phyloP scores from a whole-genome alignment of 2,329 filamentous ascomycete species.

The Fusarium sororula region DNA sequence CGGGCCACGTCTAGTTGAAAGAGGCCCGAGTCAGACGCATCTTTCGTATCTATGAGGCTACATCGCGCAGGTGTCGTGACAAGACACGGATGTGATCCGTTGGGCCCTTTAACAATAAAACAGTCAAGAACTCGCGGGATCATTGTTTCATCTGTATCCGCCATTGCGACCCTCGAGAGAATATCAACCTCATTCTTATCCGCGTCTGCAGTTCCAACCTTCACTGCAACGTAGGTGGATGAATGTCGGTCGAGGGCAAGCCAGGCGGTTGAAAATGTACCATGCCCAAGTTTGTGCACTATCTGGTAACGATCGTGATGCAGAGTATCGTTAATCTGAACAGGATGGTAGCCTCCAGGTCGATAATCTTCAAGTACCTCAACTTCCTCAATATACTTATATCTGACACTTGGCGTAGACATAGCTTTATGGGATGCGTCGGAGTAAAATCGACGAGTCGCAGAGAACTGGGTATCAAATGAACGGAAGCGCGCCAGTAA shows the following conservation, averaged over 20 bases:
- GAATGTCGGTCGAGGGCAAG: slow-evolving; percentile 43
- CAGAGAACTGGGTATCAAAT: neutral
- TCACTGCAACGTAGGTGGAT: slow-evolving; percentile 46
- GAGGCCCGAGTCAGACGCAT: slow-evolving; percentile 18
- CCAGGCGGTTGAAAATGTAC: slow-evolving; percentile 47
- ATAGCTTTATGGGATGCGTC: neutral
- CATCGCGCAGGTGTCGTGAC: slow-evolving; percentile 41
- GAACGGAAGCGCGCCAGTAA: neutral
- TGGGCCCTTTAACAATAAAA: slow-evolving; percentile 40
- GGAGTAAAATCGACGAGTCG: neutral
- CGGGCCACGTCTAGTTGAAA: slow-evolving; percentile 43
- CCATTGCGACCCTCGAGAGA: slow-evolving; percentile 28
- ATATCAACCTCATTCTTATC: slow-evolving; percentile 33
- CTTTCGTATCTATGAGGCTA: slow-evolving; percentile 37
- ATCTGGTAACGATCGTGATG: slow-evolving; percentile 36
- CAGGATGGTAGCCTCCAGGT: slow-evolving; percentile 51
- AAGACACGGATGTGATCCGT: slow-evolving; percentile 44
- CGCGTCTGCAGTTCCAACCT: slow-evolving; percentile 44
- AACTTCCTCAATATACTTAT: slow-evolving; percentile 38
- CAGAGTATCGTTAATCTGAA: slow-evolving; percentile 50
- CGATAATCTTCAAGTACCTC: slow-evolving; percentile 43
- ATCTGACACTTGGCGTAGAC: neutral
- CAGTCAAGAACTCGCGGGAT: slow-evolving; percentile 37
- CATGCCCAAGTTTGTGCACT: slow-evolving; percentile 45
- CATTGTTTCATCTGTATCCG: neutral